Percentiles rank a stretch among this genome's conserved stretches.
Evolutionary conservation across 1,284 basidiomycete genomes (phyloP).

Genomic region (Ustanciosporium gigantosporum): DNA sequence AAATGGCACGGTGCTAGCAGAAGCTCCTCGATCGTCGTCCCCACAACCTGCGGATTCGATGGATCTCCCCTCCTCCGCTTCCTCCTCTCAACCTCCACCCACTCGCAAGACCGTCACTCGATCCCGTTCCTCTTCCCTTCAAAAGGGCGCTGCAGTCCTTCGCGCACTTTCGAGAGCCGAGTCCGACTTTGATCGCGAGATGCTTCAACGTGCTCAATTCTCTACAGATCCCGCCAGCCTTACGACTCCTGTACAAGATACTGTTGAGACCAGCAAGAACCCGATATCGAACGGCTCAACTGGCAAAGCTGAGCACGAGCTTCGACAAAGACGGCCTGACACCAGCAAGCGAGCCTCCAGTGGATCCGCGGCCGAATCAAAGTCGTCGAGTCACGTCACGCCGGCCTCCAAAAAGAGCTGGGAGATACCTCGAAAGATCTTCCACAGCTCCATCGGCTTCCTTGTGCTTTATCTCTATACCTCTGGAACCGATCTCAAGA

Average conservation of each 20-base stretch:
- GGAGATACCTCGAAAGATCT: conserved; percentile 86
- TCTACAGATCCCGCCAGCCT: conserved; percentile 11
- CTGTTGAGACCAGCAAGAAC: neutral
- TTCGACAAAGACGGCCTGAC: conserved; percentile 13
- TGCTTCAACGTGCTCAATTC: conserved; percentile 10
- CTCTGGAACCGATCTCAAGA: conserved; percentile 62
- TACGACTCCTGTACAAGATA: conserved; percentile 8
- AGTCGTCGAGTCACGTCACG: conserved; percentile 3
- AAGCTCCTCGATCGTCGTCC: conserved; percentile 26
- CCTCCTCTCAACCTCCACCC: no score
- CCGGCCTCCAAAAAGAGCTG: conserved; percentile 38
- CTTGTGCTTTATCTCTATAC: conserved; percentile 75
- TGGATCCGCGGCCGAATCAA: conserved; percentile 3
- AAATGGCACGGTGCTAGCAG: conserved; percentile 10
- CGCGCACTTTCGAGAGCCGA: conserved; percentile 51
- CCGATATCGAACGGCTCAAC: neutral
- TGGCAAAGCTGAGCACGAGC: neutral
- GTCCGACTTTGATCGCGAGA: conserved; percentile 40
- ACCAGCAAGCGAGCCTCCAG: conserved; percentile 12
- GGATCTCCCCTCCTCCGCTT: conserved; percentile 1
- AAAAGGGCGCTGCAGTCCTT: conserved; percentile 58
- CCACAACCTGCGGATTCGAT: neutral
- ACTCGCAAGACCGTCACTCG: conserved; percentile 21
- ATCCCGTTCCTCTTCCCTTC: conserved; percentile 49
- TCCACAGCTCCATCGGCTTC: conserved; percentile 91